These are phyloP conservation scores for Porphyrellus sp. DNA, from an alignment of 1,284 basidiomycete genomes.

Conservation along the genomic window DNA sequence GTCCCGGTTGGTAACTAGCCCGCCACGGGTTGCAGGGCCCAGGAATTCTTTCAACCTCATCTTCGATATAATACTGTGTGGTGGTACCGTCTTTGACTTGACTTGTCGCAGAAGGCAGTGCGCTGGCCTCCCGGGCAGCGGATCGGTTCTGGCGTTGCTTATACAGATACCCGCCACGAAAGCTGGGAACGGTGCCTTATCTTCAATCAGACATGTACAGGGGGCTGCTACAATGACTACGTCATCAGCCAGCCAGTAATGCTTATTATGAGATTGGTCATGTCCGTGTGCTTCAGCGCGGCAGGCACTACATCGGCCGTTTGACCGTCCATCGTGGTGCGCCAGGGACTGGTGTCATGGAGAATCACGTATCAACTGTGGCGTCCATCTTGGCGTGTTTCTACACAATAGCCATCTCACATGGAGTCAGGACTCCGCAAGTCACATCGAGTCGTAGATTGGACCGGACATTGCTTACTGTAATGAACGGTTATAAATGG, in stretches of 20 bases:
- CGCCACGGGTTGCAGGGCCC: constrained; percentile 54
- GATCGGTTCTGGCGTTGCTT: constrained; percentile 37
- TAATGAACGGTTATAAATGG: no score
- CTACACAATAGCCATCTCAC: constrained; percentile 9
- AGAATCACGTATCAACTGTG: constrained; percentile 3
- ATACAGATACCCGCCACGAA: not conserved
- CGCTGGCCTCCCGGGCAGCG: constrained; percentile 13
- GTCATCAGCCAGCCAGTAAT: constrained; percentile 64
- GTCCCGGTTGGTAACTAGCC: constrained; percentile 69
- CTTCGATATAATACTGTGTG: constrained; percentile 75
- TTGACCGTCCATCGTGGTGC: constrained; percentile 19
- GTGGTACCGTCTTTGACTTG: constrained; percentile 31
- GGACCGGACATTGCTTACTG: not conserved
- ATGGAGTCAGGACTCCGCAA: not conserved
- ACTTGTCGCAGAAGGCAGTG: not conserved
- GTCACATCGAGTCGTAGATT: not conserved
- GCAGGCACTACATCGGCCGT: constrained; percentile 22
- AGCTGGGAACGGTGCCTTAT: constrained; percentile 49
- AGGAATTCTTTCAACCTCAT: constrained; percentile 60
- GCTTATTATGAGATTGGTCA: constrained; percentile 76
- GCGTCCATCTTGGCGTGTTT: constrained; percentile 16
- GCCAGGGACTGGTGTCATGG: constrained; percentile 5
- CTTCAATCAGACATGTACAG: constrained; percentile 64
- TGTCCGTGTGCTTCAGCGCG: constrained; percentile 52
- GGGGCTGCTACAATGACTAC: constrained; percentile 69